These are phyloP conservation scores for Leccinum pellstonianum DNA, from an alignment of 768 basidiomycete species.

Conservation along the genomic window DNA sequence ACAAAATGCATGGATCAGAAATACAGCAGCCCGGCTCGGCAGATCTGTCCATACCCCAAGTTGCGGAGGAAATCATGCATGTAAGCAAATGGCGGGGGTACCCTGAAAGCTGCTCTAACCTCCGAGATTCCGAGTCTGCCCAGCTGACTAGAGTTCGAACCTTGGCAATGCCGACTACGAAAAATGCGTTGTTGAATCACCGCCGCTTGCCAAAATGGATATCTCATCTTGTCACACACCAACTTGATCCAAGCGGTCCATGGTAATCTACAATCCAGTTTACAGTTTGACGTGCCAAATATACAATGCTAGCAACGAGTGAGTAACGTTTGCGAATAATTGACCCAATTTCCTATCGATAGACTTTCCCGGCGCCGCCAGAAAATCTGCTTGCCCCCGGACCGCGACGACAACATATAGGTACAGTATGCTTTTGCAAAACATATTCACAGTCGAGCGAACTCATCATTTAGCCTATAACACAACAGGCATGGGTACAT, in stretches of 20 bases:
- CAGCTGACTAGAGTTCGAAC: too few relatives aligned
- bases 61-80: not conserved
- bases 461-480: slow-evolving; percentile 21
- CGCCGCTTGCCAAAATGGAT: too few relatives aligned
- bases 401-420: slow-evolving; percentile 2
- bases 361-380: slow-evolving; percentile 18
- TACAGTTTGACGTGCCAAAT: not conserved
- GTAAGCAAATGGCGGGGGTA: not conserved
- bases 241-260: not conserved
- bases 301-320: slow-evolving; percentile 19
- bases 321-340: slow-evolving; percentile 2
- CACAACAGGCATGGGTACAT: too few relatives aligned
- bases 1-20: not conserved
- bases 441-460: not conserved
- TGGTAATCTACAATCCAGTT: slow-evolving; percentile 14
- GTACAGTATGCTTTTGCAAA: too few relatives aligned
- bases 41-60: too few relatives aligned
- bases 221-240: too few relatives aligned
- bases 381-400: slow-evolving; percentile 7
- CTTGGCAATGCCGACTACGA: too few relatives aligned
- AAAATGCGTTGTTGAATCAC: too few relatives aligned
- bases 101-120: not conserved
- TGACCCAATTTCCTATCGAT: slow-evolving; percentile 5
- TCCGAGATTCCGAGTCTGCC: too few relatives aligned
- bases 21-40: not conserved